Evolutionary conservation across 2,329 filamentous ascomycete species (phyloP), one percentile per base, ranked within the genome.

Genomic region (Epichloe aotearoae): DNA sequence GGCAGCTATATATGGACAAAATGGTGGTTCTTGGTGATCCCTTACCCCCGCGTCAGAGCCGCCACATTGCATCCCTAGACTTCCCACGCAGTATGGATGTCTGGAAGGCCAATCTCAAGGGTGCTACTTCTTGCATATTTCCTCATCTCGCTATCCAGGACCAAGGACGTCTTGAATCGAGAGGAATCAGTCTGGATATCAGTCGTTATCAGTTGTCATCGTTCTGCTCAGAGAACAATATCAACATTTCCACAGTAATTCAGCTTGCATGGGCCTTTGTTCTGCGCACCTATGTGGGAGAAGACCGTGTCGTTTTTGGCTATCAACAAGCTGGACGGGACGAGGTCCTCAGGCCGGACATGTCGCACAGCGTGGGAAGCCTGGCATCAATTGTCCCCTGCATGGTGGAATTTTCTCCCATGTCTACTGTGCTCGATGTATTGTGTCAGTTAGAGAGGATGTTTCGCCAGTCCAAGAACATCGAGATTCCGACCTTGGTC

Each of bases 241-340:
- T 77, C 3, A 71, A 71, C 0, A 62, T 73, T 0, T 69, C 74
- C 0, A 71, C 75, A 0, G 65, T 81, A 3, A 66, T 83, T 4
- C 73, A 76, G 23, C 69, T 79, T n/a, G 77, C 79, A 0, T 83
- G 79, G 79, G 76, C 71, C 0, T 64, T 83, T 19, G 68, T 81
- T 0, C 64, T 82, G 0, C 73, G 76, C 2, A 68, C 71, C 1
- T 82, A 79, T 55, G 71, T 76, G 3, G 75, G 75, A 1, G 68
- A 68, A 15, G 67, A 74, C 20, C 69, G 72, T 11, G 72, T 81
- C 7, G 71, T 73, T 38, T 82, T 83, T 54, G 80, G 79, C 1
- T 75, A 69, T 51, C 69, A 71, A 36, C 68, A 71, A 3, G 60
- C 65, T 0, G 73, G 73, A 0, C 66, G 75, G 4, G 69, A 73